Conservation (phyloP, 2,329 filamentous ascomycete genomes). For the Phaeosphaeriaceae sp. region DNA sequence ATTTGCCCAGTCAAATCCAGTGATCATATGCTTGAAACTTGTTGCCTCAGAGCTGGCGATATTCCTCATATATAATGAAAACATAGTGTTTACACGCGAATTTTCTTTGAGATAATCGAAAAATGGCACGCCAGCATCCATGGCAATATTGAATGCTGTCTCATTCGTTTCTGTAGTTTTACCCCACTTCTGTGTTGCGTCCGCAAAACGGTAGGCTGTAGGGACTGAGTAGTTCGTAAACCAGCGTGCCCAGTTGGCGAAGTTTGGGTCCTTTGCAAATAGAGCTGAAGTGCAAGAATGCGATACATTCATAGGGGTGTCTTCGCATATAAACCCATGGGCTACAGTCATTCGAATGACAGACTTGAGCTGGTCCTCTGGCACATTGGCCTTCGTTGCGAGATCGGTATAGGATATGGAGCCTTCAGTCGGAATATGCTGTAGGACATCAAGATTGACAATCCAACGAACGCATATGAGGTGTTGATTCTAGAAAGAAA, state of each 20-base stretch:
- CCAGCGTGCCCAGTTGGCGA: not conserved
- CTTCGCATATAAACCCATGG: not conserved
- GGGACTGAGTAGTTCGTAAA: constrained; percentile 1
- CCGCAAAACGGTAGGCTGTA: constrained; percentile 1
- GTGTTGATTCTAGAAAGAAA: constrained; percentile 1
- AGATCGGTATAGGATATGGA: constrained; percentile 1
- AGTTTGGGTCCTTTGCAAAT: not conserved
- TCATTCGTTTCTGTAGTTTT: constrained; percentile 3
- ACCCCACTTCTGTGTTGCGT: constrained; percentile 12
- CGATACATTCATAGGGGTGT: not conserved
- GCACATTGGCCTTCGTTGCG: not conserved
- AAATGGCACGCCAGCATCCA: constrained; percentile 5
- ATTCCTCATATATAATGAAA: constrained; percentile 4
- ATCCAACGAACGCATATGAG: constrained; percentile 1
- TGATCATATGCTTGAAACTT: constrained; percentile 3
- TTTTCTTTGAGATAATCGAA: constrained; percentile 8
- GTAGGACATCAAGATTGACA: not conserved
- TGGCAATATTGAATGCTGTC: constrained; percentile 11
- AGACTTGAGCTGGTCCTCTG: not conserved
- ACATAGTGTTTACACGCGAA: not conserved
- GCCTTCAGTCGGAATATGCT: not conserved
- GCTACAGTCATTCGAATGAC: constrained; percentile 1
- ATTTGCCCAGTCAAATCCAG: constrained; percentile 3
- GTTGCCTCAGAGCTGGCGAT: constrained; percentile 2
- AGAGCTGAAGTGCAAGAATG: constrained; percentile 1